These are phyloP conservation scores for Apiospora phragmitis DNA, from an alignment of 2,329 filamentous ascomycete species.

Conservation along the genomic window DNA sequence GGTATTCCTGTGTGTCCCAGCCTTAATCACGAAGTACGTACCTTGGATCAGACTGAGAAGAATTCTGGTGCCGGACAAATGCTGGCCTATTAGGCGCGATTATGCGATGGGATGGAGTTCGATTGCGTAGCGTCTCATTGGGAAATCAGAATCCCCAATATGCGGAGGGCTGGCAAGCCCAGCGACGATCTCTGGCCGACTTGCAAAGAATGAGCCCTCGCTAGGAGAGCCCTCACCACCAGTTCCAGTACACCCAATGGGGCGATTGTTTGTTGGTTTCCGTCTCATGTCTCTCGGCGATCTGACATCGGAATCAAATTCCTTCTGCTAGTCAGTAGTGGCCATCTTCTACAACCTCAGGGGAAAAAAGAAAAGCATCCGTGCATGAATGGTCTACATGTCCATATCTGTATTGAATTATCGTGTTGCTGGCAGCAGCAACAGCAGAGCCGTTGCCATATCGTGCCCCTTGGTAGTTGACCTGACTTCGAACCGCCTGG, in stretches of 20 bases:
- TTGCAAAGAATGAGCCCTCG: constrained; percentile 4
- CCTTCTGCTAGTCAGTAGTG: constrained; percentile 1
- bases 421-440: background rate
- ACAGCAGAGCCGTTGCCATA: background rate
- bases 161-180: constrained; percentile 8
- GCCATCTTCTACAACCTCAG: background rate
- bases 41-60: background rate
- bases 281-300: constrained; percentile 3
- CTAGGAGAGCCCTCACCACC: constrained; percentile 5
- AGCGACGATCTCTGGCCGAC: background rate
- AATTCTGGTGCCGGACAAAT: background rate
- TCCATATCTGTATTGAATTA: background rate
- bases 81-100: constrained; percentile 8
- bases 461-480: background rate
- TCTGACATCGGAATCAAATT: constrained; percentile 8
- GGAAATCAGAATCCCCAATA: constrained; percentile 6
- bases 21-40: background rate
- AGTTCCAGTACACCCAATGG: constrained; percentile 1
- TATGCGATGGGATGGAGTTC: constrained; percentile 5
- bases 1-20: constrained; percentile 3
- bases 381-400: background rate
- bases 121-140: constrained; percentile 6
- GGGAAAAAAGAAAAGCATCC: background rate
- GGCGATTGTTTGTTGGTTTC: constrained; percentile 8
- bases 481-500: background rate